Evolutionary conservation across 2,329 filamentous ascomycete genomes (phyloP), one percentile per base, ranked within the genome.

Genomic region (Penicillium nordicum): DNA sequence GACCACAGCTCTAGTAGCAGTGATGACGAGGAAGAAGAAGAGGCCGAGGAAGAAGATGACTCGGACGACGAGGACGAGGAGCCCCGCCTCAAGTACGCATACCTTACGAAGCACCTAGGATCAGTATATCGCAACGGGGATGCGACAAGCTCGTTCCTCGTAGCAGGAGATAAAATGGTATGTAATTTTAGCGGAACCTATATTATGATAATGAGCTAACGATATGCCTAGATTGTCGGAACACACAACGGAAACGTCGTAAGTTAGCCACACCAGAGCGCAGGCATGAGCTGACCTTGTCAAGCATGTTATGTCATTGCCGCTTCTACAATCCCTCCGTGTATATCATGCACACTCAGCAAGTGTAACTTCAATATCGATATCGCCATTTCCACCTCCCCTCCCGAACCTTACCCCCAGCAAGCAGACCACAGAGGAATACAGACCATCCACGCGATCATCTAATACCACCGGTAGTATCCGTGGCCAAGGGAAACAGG

Each of bases 161-260:
- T 96, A 48, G 89, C 89, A 40, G 93, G 93, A 50, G 93, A 99
- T 79, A 97, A 97, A 79, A 96, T 97, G 93, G 90, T 93, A 81
- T 67, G 79, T 54, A 55, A 46, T 54, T 40, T 36, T 34, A 49
- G 11, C 23, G 16, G 12, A 3, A 14, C 0, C 0, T n/a, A 18
- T 37, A 10, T 3, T 38, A 34, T 34, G n/a, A 37, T 1, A 14
- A 37, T n/a, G 37, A 65, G 55, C 75, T 78, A 64, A 75, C 65
- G 63, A 57, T 58, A 2, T 62, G 57, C 62, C 47, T 75, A 93
- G 89, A 88, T 97, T 60, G 81, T 96, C 65, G 94, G 93, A 63
- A 97, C 94, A 32, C 93, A 99, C 74, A 96, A 96, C 76, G 94
- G 94, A 67, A 96, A 94, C 69, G 93, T 97, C 68, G 91, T 95